Evolutionary conservation across 2,329 filamentous ascomycete genomes (phyloP).

Genomic region (Talaromyces rugulosus): DNA sequence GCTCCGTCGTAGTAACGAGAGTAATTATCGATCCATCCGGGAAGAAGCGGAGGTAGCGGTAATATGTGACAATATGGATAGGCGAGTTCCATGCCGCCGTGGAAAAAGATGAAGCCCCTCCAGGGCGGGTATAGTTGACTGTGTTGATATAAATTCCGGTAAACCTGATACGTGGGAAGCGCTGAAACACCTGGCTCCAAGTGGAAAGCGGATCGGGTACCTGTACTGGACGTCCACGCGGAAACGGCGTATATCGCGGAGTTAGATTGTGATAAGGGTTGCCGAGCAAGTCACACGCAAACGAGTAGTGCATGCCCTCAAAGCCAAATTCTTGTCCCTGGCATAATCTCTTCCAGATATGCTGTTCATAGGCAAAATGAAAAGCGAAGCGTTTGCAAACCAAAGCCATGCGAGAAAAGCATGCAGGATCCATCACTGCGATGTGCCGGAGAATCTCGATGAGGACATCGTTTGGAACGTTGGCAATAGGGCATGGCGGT

Average conservation of each 20-base stretch:
- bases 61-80: slow-evolving; percentile 95
- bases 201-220: slow-evolving; percentile 40
- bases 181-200: slow-evolving; percentile 70
- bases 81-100: slow-evolving; percentile 74
- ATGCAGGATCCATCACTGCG: slow-evolving; percentile 69
- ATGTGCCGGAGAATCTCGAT: slow-evolving; percentile 73
- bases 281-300: slow-evolving; percentile 58
- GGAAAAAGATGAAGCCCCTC: slow-evolving; percentile 63
- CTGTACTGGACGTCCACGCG: slow-evolving; percentile 22
- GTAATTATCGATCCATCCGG: slow-evolving; percentile 81
- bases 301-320: slow-evolving; percentile 76
- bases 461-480: slow-evolving; percentile 78
- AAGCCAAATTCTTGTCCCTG: slow-evolving; percentile 72
- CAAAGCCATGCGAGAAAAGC: slow-evolving; percentile 68
- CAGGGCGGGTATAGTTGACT: slow-evolving; percentile 87
- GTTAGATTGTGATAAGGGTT: slow-evolving; percentile 28
- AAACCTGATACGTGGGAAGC: slow-evolving; percentile 82
- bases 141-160: slow-evolving; percentile 96
- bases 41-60: slow-evolving; percentile 93
- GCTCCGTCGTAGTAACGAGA: slow-evolving; percentile 75
- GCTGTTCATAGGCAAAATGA: slow-evolving; percentile 76
- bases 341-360: slow-evolving; percentile 77
- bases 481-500: slow-evolving; percentile 75
- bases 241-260: slow-evolving; percentile 33
- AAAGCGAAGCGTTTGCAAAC: slow-evolving; percentile 88